A percentile compares a stretch with the other conserved stretches of the same genome.
These are phyloP conservation scores for Mycena rebaudengoi DNA, from an alignment of 768 basidiomycete genomes.

Conservation along the genomic window DNA sequence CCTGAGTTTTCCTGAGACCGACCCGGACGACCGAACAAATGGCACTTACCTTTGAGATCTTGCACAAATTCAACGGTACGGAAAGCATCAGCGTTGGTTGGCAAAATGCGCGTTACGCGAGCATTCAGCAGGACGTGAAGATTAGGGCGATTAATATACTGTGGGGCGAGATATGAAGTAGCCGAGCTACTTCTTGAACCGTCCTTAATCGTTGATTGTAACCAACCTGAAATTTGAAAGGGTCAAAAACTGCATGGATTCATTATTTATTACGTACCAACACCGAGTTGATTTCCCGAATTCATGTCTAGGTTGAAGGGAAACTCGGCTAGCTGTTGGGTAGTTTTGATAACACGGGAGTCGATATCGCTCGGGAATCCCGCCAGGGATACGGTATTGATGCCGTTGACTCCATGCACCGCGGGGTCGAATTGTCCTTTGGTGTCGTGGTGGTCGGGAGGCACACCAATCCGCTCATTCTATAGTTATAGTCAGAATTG, in stretches of 20 bases:
- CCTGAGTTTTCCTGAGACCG: no score
- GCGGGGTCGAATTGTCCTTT: conserved; percentile 34
- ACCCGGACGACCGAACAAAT: no score
- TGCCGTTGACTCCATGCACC: conserved; percentile 36
- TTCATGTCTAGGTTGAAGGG: conserved; percentile 33
- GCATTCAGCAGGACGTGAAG: conserved; percentile 31
- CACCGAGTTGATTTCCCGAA: conserved; percentile 38
- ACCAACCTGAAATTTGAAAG: conserved; percentile 26
- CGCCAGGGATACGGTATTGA: conserved; percentile 27
- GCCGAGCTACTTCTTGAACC: conserved; percentile 32
- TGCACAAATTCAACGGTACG: conserved; percentile 26
- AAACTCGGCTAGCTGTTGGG: conserved; percentile 22
- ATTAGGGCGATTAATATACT: conserved; percentile 33
- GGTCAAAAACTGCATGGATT: background rate
- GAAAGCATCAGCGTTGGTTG: conserved; percentile 2
- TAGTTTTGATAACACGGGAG: conserved; percentile 31
- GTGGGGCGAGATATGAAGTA: conserved; percentile 33
- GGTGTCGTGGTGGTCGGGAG: conserved; percentile 38
- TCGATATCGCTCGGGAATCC: conserved; percentile 33
- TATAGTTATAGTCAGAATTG: conserved; percentile 2
- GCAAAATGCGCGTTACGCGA: conserved; percentile 18
- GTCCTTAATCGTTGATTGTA: conserved; percentile 20
- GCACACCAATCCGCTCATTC: conserved; percentile 36
- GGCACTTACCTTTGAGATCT: background rate
- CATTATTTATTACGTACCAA: no score